phyloP scores from a whole-genome alignment of 1,139 yeast genomes.

The Hyphopichia burtonii region DNA sequence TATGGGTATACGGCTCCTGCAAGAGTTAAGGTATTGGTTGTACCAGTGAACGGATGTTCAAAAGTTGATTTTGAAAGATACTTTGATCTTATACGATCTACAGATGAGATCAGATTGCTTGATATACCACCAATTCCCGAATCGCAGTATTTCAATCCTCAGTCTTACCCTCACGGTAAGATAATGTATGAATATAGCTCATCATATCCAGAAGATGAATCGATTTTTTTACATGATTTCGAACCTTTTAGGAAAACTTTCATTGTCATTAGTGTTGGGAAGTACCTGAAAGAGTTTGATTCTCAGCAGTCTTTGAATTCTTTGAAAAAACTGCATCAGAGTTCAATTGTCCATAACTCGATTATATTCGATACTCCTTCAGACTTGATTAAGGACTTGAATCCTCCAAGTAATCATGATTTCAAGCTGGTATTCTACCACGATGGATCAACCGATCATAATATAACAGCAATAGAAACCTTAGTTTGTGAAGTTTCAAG shows the following conservation, averaged over 20 bases:
- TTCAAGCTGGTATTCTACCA: slow-evolving; percentile 25
- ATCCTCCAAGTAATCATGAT: slow-evolving; percentile 19
- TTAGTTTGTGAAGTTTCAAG: slow-evolving; percentile 71
- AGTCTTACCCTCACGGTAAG: slow-evolving; percentile 77
- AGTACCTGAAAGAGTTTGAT: slow-evolving; percentile 20
- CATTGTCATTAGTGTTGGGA: slow-evolving; percentile 63
- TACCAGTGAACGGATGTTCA: slow-evolving; percentile 65
- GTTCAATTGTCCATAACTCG: slow-evolving; percentile 61
- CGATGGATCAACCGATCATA: slow-evolving; percentile 15
- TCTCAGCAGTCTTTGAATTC: slow-evolving; percentile 4
- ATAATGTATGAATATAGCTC: slow-evolving; percentile 57
- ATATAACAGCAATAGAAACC: slow-evolving; percentile 57
- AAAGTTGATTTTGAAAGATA: slow-evolving; percentile 47
- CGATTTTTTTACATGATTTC: slow-evolving; percentile 72
- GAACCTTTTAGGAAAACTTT: slow-evolving; percentile 84
- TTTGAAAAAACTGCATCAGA: slow-evolving; percentile 42
- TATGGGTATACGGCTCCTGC: slow-evolving; percentile 52
- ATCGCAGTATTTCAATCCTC: slow-evolving; percentile 70
- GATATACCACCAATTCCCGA: slow-evolving; percentile 71
- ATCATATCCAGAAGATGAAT: slow-evolving; percentile 52
- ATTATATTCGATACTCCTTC: slow-evolving; percentile 58
- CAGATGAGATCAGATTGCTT: slow-evolving; percentile 64
- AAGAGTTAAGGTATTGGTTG: slow-evolving; percentile 62
- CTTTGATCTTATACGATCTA: slow-evolving; percentile 45
- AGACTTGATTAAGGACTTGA: slow-evolving; percentile 12